These are phyloP conservation scores for Exophiala alcalophila DNA, from an alignment of 2,329 filamentous ascomycete species.

Conservation along the genomic window DNA sequence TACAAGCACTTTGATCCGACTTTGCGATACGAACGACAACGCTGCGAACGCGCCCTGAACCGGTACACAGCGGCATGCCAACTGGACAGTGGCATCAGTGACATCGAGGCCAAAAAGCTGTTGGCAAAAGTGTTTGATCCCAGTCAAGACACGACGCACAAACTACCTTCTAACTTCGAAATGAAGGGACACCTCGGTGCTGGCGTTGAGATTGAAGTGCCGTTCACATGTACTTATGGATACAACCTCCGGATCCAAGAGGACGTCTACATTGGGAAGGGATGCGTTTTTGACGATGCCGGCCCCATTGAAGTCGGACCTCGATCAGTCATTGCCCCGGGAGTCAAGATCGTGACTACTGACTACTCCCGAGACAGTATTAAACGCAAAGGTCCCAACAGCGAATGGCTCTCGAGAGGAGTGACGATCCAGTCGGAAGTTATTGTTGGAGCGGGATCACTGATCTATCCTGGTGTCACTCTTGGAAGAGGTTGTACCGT, in stretches of 20 bases:
- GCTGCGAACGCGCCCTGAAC: conserved; percentile 77
- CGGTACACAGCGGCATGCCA: conserved; percentile 82
- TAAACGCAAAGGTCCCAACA: conserved; percentile 69
- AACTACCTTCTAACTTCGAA: conserved; percentile 49
- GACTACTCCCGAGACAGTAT: conserved; percentile 70
- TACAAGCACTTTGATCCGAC: conserved; percentile 77
- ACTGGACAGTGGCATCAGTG: conserved; percentile 67
- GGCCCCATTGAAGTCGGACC: conserved; percentile 77
- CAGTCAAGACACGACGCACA: conserved; percentile 71
- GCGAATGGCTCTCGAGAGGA: conserved; percentile 65
- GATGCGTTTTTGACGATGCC: conserved; percentile 85
- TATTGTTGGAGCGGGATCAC: conserved; percentile 61
- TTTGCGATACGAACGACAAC: conserved; percentile 77
- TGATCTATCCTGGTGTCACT: conserved; percentile 52
- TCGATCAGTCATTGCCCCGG: conserved; percentile 66
- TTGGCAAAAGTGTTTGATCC: conserved; percentile 64
- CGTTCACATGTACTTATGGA: conserved; percentile 91
- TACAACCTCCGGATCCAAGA: conserved; percentile 90
- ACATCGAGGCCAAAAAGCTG: conserved; percentile 31
- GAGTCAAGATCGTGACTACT: conserved; percentile 80
- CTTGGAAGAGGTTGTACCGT: conserved; percentile 44
- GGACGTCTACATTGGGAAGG: conserved; percentile 76
- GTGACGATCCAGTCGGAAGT: conserved; percentile 75
- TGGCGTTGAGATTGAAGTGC: conserved; percentile 75
- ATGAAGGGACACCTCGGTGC: conserved; percentile 61